A percentile compares a stretch with the other conserved stretches of the same genome.
These are phyloP conservation scores for Solanum hybrid DNA, from an alignment of 305 asterid genomes.

Conservation along the genomic window DNA sequence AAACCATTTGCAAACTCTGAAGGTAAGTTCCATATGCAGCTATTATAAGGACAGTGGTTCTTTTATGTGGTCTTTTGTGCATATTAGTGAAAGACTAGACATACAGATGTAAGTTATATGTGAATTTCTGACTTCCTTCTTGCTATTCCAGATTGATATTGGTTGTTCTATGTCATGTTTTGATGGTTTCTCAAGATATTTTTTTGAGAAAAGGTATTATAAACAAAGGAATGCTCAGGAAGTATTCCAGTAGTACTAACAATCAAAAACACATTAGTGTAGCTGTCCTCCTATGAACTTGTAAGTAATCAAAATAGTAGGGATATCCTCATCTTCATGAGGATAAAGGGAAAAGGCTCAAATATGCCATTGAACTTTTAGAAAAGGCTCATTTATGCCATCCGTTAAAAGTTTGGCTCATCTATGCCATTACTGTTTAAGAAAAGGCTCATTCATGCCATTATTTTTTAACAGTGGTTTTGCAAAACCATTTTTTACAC, in stretches of 20 bases:
- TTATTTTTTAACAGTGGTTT: no score
- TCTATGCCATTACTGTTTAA: no score
- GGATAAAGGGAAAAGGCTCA: not conserved
- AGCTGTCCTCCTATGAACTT: not conserved
- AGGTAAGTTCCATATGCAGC: slow-evolving; percentile 34
- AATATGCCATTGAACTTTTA: no score
- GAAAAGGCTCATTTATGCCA: no score
- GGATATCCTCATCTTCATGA: not conserved
- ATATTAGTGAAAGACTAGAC: not conserved
- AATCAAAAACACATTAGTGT: not conserved
- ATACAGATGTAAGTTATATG: not conserved
- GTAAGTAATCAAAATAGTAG: not conserved
- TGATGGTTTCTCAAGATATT: not conserved
- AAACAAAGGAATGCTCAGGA: not conserved
- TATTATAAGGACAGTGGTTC: not conserved
- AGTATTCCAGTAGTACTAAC: not conserved
- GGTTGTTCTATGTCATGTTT: not conserved
- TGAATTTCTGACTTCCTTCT: not conserved
- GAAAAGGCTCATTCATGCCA: no score
- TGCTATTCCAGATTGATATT: not conserved
- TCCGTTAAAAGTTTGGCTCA: no score
- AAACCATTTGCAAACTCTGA: slow-evolving; percentile 65
- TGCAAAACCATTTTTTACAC: no score
- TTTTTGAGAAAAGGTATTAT: not conserved
- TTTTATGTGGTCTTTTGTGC: not conserved